Base-by-base conservation (phyloP, 352 stramenopile species). In the Pythium dissimile region DNA sequence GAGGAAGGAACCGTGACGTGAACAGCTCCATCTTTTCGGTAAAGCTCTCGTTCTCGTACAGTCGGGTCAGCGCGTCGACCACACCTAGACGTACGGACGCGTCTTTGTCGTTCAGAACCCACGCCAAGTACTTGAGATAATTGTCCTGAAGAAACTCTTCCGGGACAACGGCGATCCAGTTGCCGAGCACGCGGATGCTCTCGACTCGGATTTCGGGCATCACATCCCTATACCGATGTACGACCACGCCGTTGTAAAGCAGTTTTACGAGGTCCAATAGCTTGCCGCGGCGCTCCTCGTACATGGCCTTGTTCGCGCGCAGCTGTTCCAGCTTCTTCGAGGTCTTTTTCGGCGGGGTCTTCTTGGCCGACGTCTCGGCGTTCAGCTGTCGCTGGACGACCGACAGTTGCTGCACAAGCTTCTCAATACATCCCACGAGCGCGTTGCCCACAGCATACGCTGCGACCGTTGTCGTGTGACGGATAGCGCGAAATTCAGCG, bases 121-220 rank as follows among this genome's bases (percentile, higher is more conserved):
- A 98, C 5, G 92, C 95, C 48, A 98, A 82, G 67, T 98, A 98
- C 67, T 98, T 98, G 48, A 98, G 66, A 58, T 95, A 97, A 56
- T 94, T 97, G 59, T 97, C 87, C 44, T 92, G 92, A 30, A 98
- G 66, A 51, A 97, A 98, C 0, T 97, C 72, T 31, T 96, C 86
- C 0, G 94, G 91, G 18, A 97, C 56, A 13, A 85, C 73, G 11
- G 83, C 70, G 28, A 89, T 92, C 83, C 95, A 97, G 37, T 84
- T 64, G 0, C 82, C 83, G 9, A 98, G 77, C 9, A 83, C 76
- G 18, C 87, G 60, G 6, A 97, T 73, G 39, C 75, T 97, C 26
- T 84, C 74, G 8, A 76, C 63, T 20, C 95, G 91, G 63, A 98
- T 89, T 45, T 96, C 77, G 3, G 80, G 68, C 85, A 98, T 97